Conservation (phyloP, 1,139 yeast species). For the Meyerozyma guilliermondii region DNA sequence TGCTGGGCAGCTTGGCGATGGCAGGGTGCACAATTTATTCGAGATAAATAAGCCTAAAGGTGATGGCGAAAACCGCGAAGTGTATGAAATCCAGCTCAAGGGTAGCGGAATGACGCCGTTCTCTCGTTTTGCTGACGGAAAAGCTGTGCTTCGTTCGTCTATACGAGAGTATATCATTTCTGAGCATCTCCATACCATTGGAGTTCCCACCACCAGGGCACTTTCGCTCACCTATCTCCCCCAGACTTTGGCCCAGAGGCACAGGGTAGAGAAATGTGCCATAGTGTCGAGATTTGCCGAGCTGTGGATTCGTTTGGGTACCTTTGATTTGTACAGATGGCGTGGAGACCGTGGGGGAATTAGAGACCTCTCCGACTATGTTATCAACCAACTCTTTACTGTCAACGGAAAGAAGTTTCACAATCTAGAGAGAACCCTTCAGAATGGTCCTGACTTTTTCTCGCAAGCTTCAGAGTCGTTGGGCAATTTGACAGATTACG, state of each 20-base stretch:
- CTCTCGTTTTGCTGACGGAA: slow-evolving; percentile 94
- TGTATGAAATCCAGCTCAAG: slow-evolving; percentile 73
- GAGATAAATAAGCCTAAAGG: slow-evolving; percentile 46
- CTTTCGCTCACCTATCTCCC: slow-evolving; percentile 70
- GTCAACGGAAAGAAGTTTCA: slow-evolving; percentile 31
- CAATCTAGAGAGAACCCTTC: slow-evolving; percentile 18
- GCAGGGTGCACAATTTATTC: slow-evolving; percentile 79
- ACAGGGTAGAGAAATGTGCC: slow-evolving; percentile 75
- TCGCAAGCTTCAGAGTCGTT: slow-evolving; percentile 13
- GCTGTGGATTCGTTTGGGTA: slow-evolving; percentile 83
- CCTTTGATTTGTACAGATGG: slow-evolving; percentile 80
- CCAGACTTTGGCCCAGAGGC: slow-evolving; percentile 69
- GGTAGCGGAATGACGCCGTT: slow-evolving; percentile 92
- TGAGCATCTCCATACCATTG: slow-evolving; percentile 75
- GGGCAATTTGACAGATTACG: slow-evolving; percentile 56
- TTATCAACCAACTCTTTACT: slow-evolving; percentile 61
- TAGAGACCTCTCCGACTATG: slow-evolving; percentile 62
- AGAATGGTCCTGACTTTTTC: slow-evolving; percentile 17
- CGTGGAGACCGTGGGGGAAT: slow-evolving; percentile 66
- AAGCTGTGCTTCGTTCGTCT: slow-evolving; percentile 84
- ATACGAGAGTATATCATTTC: slow-evolving; percentile 84
- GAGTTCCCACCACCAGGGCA: slow-evolving; percentile 86
- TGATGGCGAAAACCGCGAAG: slow-evolving; percentile 24
- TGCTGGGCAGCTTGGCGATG: slow-evolving; percentile 98
- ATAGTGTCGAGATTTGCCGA: slow-evolving; percentile 80